A percentile compares a stretch with the other conserved stretches of the same genome.
Conservation (phyloP, 1,284 basidiomycete species). For the Heterobasidion annosum region DNA sequence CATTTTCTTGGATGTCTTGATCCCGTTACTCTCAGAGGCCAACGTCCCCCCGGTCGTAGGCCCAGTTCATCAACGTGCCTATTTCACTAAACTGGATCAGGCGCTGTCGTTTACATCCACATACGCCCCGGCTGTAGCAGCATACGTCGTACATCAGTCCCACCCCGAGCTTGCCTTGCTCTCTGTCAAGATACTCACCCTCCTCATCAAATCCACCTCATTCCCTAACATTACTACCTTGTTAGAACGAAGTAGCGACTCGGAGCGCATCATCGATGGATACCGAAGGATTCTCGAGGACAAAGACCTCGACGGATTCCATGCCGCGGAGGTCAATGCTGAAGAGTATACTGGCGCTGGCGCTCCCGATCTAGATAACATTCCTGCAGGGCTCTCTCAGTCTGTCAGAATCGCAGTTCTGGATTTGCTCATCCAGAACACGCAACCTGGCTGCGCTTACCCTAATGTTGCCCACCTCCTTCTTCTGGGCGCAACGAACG, state of each 20-base stretch:
- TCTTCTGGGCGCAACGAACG: constrained; percentile 58
- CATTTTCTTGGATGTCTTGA: constrained; percentile 82
- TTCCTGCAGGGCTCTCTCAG: constrained; percentile 45
- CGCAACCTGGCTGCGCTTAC: constrained; percentile 51
- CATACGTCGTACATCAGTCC: constrained; percentile 69
- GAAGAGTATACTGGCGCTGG: constrained; percentile 65
- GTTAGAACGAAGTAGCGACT: constrained; percentile 78
- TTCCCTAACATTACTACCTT: constrained; percentile 71
- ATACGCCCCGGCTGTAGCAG: constrained; percentile 77
- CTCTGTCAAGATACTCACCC: constrained; percentile 70
- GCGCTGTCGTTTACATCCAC: constrained; percentile 71
- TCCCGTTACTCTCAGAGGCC: constrained; percentile 70
- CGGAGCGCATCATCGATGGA: constrained; percentile 78
- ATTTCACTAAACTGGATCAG: constrained; percentile 72
- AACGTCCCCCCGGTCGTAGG: constrained; percentile 45
- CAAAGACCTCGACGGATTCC: constrained; percentile 52
- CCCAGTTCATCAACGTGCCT: constrained; percentile 51
- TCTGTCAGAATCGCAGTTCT: constrained; percentile 77
- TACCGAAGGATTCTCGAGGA: constrained; percentile 66
- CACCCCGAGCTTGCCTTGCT: constrained; percentile 73
- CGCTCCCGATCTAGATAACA: constrained; percentile 44
- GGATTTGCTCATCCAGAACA: constrained; percentile 79
- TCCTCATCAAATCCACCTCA: constrained; percentile 52
- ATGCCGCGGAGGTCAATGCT: constrained; percentile 44
- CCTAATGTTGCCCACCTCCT: constrained; percentile 90